phyloP scores from a whole-genome alignment of 2,329 filamentous ascomycete genomes.

The Fusarium sp. region DNA sequence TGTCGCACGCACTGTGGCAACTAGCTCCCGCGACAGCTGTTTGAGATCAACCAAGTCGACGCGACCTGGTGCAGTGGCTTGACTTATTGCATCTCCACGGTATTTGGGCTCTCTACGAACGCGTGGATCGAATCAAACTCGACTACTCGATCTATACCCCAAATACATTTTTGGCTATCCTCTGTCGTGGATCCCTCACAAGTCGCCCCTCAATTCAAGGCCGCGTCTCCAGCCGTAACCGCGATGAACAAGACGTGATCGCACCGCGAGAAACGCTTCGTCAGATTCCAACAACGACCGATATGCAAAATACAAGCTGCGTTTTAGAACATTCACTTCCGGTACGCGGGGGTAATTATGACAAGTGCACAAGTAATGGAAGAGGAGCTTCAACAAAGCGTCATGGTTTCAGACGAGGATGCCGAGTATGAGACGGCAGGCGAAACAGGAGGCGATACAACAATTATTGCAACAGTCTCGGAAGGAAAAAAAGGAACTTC shows the following conservation, averaged over 20 bases:
- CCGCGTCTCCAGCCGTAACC: conserved; percentile 39
- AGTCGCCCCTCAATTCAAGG: conserved; percentile 30
- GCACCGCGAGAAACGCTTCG: conserved; percentile 41
- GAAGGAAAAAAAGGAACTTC: conserved; percentile 1
- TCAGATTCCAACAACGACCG: conserved; percentile 40
- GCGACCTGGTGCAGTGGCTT: conserved; percentile 40
- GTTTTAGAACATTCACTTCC: conserved; percentile 32
- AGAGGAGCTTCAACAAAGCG: conserved; percentile 69
- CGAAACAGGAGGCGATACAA: conserved; percentile 48
- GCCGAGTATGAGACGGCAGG: conserved; percentile 57
- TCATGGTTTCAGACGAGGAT: conserved; percentile 64
- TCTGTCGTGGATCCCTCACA: conserved; percentile 7
- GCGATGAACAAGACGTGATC: conserved; percentile 46
- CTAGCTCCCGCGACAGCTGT: conserved; percentile 46
- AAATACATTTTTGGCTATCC: conserved; percentile 8
- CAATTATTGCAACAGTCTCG: conserved; percentile 39
- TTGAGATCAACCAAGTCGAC: conserved; percentile 42
- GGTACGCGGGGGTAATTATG: conserved; percentile 55
- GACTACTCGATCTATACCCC: background rate
- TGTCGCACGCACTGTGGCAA: conserved; percentile 49
- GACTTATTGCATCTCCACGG: conserved; percentile 25
- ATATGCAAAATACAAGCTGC: conserved; percentile 49
- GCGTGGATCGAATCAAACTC: conserved; percentile 13
- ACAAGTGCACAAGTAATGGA: conserved; percentile 66
- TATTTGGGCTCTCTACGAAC: conserved; percentile 18